These are phyloP conservation scores for Aspergillus awamori DNA, from an alignment of 2,329 filamentous ascomycete species.

Conservation along the genomic window DNA sequence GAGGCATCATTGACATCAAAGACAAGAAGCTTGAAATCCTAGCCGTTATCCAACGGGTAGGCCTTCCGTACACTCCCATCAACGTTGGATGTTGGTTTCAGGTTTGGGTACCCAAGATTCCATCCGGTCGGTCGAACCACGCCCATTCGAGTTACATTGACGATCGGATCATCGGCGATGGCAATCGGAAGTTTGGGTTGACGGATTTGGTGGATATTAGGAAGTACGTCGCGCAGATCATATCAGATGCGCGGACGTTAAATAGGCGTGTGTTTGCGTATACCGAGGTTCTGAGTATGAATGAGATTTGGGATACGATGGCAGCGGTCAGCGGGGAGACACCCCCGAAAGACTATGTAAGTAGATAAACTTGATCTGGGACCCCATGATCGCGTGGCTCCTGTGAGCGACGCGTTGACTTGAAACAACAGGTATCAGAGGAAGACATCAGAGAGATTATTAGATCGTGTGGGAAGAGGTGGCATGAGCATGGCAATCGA, in stretches of 20 bases:
- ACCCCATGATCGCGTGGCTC: too few species aligned
- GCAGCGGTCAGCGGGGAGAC: constrained; percentile 50
- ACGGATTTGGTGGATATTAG: constrained; percentile 55
- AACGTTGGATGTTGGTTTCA: neutral
- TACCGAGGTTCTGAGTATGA: constrained; percentile 44
- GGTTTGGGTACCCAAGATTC: neutral
- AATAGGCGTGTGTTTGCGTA: constrained; percentile 49
- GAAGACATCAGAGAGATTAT: neutral
- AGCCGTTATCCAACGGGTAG: too few species aligned
- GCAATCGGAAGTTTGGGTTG: constrained; percentile 40
- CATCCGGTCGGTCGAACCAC: neutral
- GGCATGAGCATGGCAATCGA: neutral
- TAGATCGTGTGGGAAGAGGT: neutral
- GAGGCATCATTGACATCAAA: too few species aligned
- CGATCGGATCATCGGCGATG: constrained; percentile 30
- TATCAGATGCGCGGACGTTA: constrained; percentile 53
- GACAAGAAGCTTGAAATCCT: too few species aligned
- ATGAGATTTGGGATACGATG: constrained; percentile 44
- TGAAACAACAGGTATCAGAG: too few species aligned
- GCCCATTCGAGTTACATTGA: neutral
- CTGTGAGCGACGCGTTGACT: too few species aligned
- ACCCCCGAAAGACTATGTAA: neutral
- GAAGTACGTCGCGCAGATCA: constrained; percentile 49
- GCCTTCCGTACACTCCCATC: too few species aligned
- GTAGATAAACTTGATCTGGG: too few species aligned